Evolutionary conservation across 2,329 filamentous ascomycete species (phyloP).

Genomic region (Sarocladium strictum): DNA sequence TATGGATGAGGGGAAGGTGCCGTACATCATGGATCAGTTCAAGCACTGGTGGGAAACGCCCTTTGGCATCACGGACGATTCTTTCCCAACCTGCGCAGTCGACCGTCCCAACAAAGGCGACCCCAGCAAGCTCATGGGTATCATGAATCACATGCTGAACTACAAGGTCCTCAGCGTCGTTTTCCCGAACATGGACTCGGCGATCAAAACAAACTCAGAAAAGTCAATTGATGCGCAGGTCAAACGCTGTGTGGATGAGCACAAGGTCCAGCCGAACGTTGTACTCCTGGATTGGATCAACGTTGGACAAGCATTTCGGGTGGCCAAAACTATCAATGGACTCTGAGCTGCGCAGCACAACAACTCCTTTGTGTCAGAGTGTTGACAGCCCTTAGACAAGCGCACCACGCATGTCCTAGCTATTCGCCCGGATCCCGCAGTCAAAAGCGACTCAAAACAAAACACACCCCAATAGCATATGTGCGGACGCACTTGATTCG

Average conservation of each 20-base stretch:
- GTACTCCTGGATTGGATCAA: slow-evolving; percentile 8
- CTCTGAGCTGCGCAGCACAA: no score
- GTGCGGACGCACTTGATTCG: no score
- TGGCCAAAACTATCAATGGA: slow-evolving; percentile 5
- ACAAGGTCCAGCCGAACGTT: background rate
- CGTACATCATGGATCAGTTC: slow-evolving; percentile 61
- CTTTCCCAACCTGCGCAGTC: slow-evolving; percentile 59
- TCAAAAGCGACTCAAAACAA: no score
- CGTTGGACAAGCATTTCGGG: background rate
- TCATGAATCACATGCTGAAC: slow-evolving; percentile 32
- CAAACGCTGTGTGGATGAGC: slow-evolving; percentile 1
- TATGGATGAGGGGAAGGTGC: slow-evolving; percentile 40
- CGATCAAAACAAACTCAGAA: slow-evolving; percentile 13
- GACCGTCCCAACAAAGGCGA: slow-evolving; percentile 49
- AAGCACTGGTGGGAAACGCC: slow-evolving; percentile 66
- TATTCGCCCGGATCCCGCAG: no score
- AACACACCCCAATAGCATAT: no score
- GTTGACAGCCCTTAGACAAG: no score
- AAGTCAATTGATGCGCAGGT: slow-evolving; percentile 13
- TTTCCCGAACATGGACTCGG: slow-evolving; percentile 15
- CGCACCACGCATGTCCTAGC: no score
- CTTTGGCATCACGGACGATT: slow-evolving; percentile 54
- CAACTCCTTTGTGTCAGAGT: no score
- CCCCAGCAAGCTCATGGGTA: slow-evolving; percentile 34
- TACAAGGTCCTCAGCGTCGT: slow-evolving; percentile 18